phyloP scores from a whole-genome alignment of 2,329 filamentous ascomycete species.

The Leptographium radiaticola region DNA sequence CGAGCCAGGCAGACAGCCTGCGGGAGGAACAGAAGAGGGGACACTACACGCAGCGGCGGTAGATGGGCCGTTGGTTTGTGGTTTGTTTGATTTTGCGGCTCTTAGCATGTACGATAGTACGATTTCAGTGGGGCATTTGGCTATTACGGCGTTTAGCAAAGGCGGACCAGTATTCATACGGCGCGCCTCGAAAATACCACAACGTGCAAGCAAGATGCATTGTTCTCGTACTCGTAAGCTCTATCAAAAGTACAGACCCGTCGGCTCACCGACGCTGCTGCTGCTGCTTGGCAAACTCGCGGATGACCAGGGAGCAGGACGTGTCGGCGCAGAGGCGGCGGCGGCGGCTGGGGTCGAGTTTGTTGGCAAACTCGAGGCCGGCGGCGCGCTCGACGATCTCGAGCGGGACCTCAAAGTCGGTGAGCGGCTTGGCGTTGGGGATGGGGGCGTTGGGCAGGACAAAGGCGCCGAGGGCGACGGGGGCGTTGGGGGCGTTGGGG shows the following conservation, averaged over 20 bases:
- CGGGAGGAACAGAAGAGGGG: conserved; percentile 60
- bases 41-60: conserved; percentile 38
- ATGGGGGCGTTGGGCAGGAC: conserved; percentile 89
- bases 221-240: too few species aligned
- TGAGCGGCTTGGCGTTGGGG: conserved; percentile 71
- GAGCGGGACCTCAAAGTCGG: conserved; percentile 88
- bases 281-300: conserved; percentile 56
- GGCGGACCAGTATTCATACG: too few species aligned
- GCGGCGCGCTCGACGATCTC: conserved; percentile 87
- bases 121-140: too few species aligned
- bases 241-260: too few species aligned
- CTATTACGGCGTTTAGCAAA: too few species aligned
- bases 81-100: background rate
- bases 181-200: too few species aligned
- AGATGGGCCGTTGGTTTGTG: too few species aligned
- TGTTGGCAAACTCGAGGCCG: conserved; percentile 77
- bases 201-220: too few species aligned
- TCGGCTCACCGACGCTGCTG: conserved; percentile 21
- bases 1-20: conserved; percentile 73
- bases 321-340: conserved; percentile 77
- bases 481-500: conserved; percentile 37
- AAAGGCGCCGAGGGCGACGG: conserved; percentile 84
- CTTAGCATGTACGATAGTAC: background rate
- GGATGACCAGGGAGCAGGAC: conserved; percentile 70
- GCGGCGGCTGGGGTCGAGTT: conserved; percentile 60